Percentiles rank a stretch among this genome's conserved stretches.
Conservation (phyloP, 148 eudicot genomes). For the Silene latifolia region DNA sequence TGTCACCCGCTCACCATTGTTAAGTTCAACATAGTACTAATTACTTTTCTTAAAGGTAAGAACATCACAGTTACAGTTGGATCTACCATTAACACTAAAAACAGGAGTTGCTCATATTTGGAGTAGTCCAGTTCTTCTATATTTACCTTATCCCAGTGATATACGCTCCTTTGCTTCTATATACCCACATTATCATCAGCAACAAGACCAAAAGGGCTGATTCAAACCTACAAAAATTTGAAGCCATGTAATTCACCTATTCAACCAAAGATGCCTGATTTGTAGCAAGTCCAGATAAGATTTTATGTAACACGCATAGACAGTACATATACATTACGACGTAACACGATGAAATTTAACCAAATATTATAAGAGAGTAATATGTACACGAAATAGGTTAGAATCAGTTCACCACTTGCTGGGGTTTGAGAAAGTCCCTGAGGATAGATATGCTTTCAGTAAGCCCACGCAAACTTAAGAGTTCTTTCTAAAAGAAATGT, state of each 20-base stretch:
- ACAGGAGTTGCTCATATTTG: not conserved
- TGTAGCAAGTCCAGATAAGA: not conserved
- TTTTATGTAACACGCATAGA: not conserved
- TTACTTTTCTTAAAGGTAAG: conserved; percentile 56
- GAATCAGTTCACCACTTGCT: not conserved
- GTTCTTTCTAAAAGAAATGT: no score
- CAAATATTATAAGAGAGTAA: not conserved
- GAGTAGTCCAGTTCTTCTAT: not conserved
- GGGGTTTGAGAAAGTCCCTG: not conserved
- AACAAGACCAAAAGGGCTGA: conserved; percentile 77
- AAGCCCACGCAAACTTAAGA: no score
- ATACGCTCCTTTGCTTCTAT: conserved; percentile 59
- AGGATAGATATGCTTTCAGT: no score
- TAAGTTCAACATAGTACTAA: no score
- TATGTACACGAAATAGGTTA: not conserved
- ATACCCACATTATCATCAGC: conserved; percentile 71
- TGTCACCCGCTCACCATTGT: no score
- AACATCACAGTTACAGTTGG: not conserved
- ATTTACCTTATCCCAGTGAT: conserved; percentile 87
- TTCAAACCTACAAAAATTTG: conserved; percentile 57
- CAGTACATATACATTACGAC: not conserved
- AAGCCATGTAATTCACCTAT: not conserved
- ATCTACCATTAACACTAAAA: conserved; percentile 8
- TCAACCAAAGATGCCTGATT: not conserved
- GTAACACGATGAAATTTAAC: not conserved